Evolutionary conservation across 2,329 filamentous ascomycete species (phyloP).

Genomic region (Waltergamsia citrina): DNA sequence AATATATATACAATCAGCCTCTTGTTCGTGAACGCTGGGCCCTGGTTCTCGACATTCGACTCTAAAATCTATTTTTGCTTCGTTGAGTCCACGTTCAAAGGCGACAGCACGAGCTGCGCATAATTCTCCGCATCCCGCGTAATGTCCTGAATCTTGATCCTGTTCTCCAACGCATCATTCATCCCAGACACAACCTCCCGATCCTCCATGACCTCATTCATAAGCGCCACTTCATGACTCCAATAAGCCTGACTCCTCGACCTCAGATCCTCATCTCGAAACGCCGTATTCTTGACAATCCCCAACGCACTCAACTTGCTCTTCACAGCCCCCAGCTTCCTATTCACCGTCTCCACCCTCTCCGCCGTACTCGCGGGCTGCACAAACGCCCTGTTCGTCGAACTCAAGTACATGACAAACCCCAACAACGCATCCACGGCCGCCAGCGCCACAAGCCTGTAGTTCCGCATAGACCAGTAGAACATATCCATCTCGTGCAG

Average conservation of each 20-base stretch:
- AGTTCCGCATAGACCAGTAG: slow-evolving; percentile 58
- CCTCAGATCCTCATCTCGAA: slow-evolving; percentile 64
- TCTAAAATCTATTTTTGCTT: no score
- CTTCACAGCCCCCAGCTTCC: slow-evolving; percentile 47
- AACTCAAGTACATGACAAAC: slow-evolving; percentile 61
- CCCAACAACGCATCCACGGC: slow-evolving; percentile 55
- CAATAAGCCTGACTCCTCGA: slow-evolving; percentile 64
- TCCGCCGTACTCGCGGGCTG: slow-evolving; percentile 51
- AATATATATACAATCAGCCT: no score
- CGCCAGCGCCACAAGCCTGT: slow-evolving; percentile 56
- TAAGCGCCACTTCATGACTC: slow-evolving; percentile 64
- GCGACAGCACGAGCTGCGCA: slow-evolving; percentile 32
- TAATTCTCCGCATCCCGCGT: slow-evolving; percentile 56
- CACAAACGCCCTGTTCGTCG: slow-evolving; percentile 71
- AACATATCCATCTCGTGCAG: slow-evolving; percentile 58
- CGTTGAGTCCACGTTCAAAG: slow-evolving; percentile 9
- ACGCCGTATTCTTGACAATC: slow-evolving; percentile 70
- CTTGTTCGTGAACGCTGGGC: no score
- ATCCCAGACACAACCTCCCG: slow-evolving; percentile 64
- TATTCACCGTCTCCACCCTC: slow-evolving; percentile 52
- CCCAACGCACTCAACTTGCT: slow-evolving; percentile 63
- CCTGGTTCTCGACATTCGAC: neutral
- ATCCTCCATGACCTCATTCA: slow-evolving; percentile 70
- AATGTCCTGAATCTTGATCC: slow-evolving; percentile 54
- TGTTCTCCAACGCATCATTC: slow-evolving; percentile 54